These are phyloP conservation scores for Chrysosporium queenslandicum DNA, from an alignment of 2,329 filamentous ascomycete species.

Conservation along the genomic window DNA sequence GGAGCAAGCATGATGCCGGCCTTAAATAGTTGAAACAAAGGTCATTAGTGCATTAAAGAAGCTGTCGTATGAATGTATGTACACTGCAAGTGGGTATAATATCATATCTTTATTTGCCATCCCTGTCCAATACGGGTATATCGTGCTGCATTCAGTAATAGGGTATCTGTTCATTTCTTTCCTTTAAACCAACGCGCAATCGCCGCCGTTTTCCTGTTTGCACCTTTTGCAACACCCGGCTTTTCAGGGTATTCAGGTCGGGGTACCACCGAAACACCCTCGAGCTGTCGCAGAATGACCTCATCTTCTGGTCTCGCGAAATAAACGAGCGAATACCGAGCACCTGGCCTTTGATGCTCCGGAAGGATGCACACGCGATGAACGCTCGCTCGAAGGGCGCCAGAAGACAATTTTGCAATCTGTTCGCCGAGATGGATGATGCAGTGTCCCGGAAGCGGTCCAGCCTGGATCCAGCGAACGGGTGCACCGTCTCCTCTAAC, in stretches of 20 bases:
- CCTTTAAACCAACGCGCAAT: neutral
- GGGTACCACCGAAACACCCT: slow-evolving; percentile 13
- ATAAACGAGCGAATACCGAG: slow-evolving; percentile 14
- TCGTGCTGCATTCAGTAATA: neutral
- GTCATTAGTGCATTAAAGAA: neutral
- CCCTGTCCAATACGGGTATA: neutral
- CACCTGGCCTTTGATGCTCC: neutral
- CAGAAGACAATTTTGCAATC: slow-evolving; percentile 9
- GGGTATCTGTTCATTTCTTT: neutral
- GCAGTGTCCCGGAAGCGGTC: slow-evolving; percentile 15
- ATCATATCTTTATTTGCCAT: neutral
- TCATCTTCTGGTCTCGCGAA: slow-evolving; percentile 15
- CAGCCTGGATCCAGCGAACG: slow-evolving; percentile 11
- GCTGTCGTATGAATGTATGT: neutral
- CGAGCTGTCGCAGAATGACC: slow-evolving; percentile 15
- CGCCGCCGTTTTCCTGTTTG: neutral
- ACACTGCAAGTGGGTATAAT: no score
- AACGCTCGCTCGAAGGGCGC: slow-evolving; percentile 10
- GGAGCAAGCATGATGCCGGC: no score
- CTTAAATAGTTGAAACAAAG: neutral
- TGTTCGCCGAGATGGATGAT: slow-evolving; percentile 15
- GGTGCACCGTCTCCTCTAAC: neutral
- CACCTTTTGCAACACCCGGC: neutral
- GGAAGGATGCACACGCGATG: slow-evolving; percentile 13
- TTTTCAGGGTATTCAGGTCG: neutral